Evolutionary conservation across 208 protist genomes (phyloP).

Genomic region (Crithidia expoeki): DNA sequence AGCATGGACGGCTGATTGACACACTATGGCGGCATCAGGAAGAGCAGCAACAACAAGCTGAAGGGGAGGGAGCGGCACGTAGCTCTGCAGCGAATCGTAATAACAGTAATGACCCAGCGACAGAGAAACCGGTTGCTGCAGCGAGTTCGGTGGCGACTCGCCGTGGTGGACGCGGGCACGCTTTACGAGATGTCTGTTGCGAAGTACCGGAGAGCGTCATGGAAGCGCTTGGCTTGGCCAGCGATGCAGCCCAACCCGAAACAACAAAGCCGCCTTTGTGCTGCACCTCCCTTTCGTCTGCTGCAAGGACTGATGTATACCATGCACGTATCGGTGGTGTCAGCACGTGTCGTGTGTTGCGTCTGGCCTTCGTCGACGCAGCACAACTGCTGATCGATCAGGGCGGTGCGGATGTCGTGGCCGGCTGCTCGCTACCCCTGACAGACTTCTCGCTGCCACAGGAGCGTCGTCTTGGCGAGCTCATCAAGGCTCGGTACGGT

Average conservation of each 20-base stretch:
- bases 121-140: not conserved
- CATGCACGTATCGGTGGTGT: slow-evolving; percentile 25
- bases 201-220: slow-evolving; percentile 18
- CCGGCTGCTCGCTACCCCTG: slow-evolving; percentile 12
- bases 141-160: not conserved
- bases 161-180: not conserved
- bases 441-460: slow-evolving; percentile 89
- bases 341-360: slow-evolving; percentile 25
- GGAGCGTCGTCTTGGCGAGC: slow-evolving; percentile 92
- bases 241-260: not conserved
- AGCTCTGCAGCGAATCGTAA: too few species aligned
- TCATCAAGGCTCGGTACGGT: slow-evolving; percentile 96
- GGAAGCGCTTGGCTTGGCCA: slow-evolving; percentile 1
- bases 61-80: not conserved
- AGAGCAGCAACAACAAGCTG: not conserved
- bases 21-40: slow-evolving; percentile 20
- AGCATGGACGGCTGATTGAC: slow-evolving; percentile 16
- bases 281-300: not conserved
- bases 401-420: slow-evolving; percentile 6
- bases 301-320: slow-evolving; percentile 7
- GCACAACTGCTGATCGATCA: slow-evolving; percentile 15
- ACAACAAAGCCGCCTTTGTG: not conserved
- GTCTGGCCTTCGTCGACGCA: slow-evolving; percentile 22
- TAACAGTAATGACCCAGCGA: not conserved
- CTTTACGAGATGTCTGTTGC: slow-evolving; percentile 27